Evolutionary conservation across 2,329 filamentous ascomycete genomes (phyloP).

Genomic region (Trichoderma sp.): DNA sequence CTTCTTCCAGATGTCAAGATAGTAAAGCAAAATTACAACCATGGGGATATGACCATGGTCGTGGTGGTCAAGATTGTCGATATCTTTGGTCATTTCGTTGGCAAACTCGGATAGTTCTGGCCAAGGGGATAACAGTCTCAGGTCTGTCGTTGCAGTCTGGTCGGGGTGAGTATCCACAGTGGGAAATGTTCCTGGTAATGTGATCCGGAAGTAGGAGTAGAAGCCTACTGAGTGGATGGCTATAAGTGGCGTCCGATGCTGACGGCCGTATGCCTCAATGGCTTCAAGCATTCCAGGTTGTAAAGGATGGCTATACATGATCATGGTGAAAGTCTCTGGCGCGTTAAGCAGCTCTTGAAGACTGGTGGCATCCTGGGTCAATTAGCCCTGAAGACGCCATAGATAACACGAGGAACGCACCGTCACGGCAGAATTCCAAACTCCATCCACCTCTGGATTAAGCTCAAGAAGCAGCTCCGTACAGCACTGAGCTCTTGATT

Average conservation of each 20-base stretch:
- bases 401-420: slow-evolving; percentile 14
- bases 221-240: slow-evolving; percentile 88
- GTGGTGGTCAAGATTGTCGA: slow-evolving; percentile 70
- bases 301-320: slow-evolving; percentile 55
- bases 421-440: slow-evolving; percentile 57
- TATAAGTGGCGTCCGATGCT: slow-evolving; percentile 69
- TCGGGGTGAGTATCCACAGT: slow-evolving; percentile 96
- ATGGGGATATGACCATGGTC: slow-evolving; percentile 92
- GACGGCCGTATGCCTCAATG: slow-evolving; percentile 47
- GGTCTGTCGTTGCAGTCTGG: slow-evolving; percentile 76
- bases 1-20: slow-evolving; percentile 76
- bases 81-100: slow-evolving; percentile 61
- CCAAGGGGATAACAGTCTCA: slow-evolving; percentile 84
- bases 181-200: slow-evolving; percentile 75
- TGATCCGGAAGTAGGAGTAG: slow-evolving; percentile 82
- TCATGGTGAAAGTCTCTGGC: slow-evolving; percentile 48
- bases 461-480: slow-evolving; percentile 77
- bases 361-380: slow-evolving; percentile 28
- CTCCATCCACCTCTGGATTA: slow-evolving; percentile 85
- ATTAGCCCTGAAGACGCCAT: slow-evolving; percentile 14
- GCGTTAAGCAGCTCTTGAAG: slow-evolving; percentile 42
- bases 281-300: slow-evolving; percentile 41
- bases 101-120: slow-evolving; percentile 70
- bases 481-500: slow-evolving; percentile 73
- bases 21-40: slow-evolving; percentile 76